Base-by-base conservation (phyloP, 352 stramenopile species). In the Plasmopara viticola region DNA sequence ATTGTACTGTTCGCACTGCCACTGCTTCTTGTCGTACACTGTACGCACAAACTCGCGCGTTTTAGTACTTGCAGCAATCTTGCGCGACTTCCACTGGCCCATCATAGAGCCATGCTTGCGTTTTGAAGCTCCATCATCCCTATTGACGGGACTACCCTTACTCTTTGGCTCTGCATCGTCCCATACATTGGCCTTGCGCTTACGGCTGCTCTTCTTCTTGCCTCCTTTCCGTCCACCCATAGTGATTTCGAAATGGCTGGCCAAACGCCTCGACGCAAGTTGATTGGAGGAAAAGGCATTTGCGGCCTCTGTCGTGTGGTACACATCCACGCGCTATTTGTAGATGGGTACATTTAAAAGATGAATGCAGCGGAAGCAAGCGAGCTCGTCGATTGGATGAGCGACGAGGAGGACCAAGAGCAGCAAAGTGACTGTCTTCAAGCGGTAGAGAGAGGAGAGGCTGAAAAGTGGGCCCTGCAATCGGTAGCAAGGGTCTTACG, bases 81-180 rank as follows among this genome's bases (percentile, higher is more conserved):
- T 88, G 17, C 74, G 67, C 28, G 79, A 48, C 49, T 88, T 86
- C 81, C 81, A 91, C 59, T 91, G 81, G 2, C 62, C 56, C 47
- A 90, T 81, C 81, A 91, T 89, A 25, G 78, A 87, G 28, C 68
- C 65, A 20, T 33, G 58, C 45, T 25, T 48, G 28, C 52, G 49
- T 14, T 35, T 30, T 61, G 57, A 70, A 31, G 25, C 34, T 13
- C 54, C 55, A 53, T 63, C 67, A 35, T 35, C 31, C 6, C 31
- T 35, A 8, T 1, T 8, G 10, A 8, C 10, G 6, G 7, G 2
- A 35, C 10, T 12, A 35, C 31, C 0, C 31, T 35, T 35, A 35
- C 10, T 54, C 33, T 44, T 74, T 66, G 41, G 44, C 17, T 46
- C 53, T 62, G 68, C 71, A 46, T 78, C 71, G 48, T 81, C 71